Conservation (phyloP, 2,329 filamentous ascomycete genomes). For the Talaromyces albobiverticillius region DNA sequence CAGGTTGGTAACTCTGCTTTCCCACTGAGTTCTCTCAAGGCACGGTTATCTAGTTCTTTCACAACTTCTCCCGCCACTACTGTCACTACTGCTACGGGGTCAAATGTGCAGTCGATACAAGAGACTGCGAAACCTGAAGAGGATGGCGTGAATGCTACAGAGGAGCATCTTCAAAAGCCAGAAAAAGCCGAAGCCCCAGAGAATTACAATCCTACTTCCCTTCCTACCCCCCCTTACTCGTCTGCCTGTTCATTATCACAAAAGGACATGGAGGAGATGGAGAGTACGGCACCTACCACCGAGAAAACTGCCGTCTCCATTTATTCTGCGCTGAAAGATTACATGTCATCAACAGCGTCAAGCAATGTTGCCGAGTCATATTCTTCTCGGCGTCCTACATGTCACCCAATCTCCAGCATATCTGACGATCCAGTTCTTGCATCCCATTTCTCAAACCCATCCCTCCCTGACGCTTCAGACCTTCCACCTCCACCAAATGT, state of each 20-base stretch:
- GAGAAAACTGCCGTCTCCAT: conserved; percentile 41
- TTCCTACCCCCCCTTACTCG: conserved; percentile 45
- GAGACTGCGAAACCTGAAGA: conserved; percentile 23
- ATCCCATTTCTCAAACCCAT: conserved; percentile 67
- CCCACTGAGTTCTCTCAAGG: conserved; percentile 51
- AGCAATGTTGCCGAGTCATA: conserved; percentile 29
- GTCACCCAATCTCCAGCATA: conserved; percentile 61
- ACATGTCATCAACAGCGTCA: conserved; percentile 38
- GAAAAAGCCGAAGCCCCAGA: conserved; percentile 27
- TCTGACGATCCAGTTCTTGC: conserved; percentile 65
- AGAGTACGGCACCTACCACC: conserved; percentile 31
- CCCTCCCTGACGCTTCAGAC: conserved; percentile 53
- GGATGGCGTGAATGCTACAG: conserved; percentile 37
- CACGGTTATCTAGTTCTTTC: conserved; percentile 37
- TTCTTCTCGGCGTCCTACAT: conserved; percentile 44
- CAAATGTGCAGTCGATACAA: conserved; percentile 21
- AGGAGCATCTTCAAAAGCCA: conserved; percentile 35
- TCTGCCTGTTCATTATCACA: conserved; percentile 43
- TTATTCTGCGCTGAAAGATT: conserved; percentile 44
- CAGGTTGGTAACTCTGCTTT: conserved; percentile 95
- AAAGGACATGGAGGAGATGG: conserved; percentile 41
- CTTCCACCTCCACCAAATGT: conserved; percentile 41
- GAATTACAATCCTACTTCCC: conserved; percentile 29
- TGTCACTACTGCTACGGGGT: conserved; percentile 8
- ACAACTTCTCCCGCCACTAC: conserved; percentile 24